Evolutionary conservation across 2,329 filamentous ascomycete species (phyloP).

Genomic region (Fragosphaeria purpurea): DNA sequence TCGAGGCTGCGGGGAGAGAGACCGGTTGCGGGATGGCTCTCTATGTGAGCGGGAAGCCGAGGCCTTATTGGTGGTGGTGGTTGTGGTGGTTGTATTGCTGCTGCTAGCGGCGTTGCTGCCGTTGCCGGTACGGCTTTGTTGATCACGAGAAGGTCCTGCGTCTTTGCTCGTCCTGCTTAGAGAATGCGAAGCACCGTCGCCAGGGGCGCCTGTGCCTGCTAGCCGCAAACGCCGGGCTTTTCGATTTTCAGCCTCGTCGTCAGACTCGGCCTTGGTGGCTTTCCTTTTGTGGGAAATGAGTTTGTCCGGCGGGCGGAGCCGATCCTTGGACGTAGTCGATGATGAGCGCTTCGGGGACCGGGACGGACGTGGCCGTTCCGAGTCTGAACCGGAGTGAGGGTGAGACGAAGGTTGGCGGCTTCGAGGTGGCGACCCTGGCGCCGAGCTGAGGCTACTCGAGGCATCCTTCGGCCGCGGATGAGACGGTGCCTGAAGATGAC

Average conservation of each 20-base stretch:
- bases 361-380: slow-evolving; percentile 35
- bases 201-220: slow-evolving; percentile 31
- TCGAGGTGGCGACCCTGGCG: slow-evolving; percentile 42
- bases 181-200: slow-evolving; percentile 11
- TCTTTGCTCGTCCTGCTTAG: slow-evolving; percentile 2
- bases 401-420: slow-evolving; percentile 30
- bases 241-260: slow-evolving; percentile 45
- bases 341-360: slow-evolving; percentile 29
- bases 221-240: slow-evolving; percentile 45
- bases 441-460: slow-evolving; percentile 49
- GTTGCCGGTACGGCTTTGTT: slow-evolving; percentile 6
- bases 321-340: slow-evolving; percentile 34
- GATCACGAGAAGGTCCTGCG: neutral
- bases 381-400: slow-evolving; percentile 43
- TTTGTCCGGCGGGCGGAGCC: slow-evolving; percentile 32
- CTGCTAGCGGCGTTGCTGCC: neutral
- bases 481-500: neutral
- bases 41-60: slow-evolving; percentile 22
- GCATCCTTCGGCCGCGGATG: slow-evolving; percentile 32
- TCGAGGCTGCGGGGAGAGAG: slow-evolving; percentile 49
- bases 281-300: slow-evolving; percentile 43
- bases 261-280: slow-evolving; percentile 42
- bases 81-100: no score
- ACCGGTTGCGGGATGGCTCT: slow-evolving; percentile 33
- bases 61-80: slow-evolving; percentile 16